phyloP scores from a whole-genome alignment of 2,329 filamentous ascomycete species.

The Parafenestella ontariensis region DNA sequence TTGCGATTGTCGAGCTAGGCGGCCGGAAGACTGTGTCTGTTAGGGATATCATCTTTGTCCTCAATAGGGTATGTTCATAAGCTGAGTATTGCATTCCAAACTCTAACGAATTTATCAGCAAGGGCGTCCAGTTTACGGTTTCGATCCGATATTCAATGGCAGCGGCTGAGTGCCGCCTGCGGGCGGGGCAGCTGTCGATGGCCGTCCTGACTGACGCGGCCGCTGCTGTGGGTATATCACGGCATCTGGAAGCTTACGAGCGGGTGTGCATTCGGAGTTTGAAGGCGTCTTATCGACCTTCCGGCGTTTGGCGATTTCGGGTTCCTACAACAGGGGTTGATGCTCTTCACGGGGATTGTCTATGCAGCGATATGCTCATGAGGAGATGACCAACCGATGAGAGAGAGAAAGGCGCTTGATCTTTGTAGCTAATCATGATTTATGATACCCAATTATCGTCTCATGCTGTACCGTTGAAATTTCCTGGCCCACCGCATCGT shows the following conservation, averaged over 20 bases:
- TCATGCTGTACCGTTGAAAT: neutral
- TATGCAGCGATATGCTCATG: neutral
- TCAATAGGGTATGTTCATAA: constrained; percentile 36
- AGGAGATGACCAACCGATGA: neutral
- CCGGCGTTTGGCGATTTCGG: neutral
- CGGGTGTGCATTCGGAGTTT: neutral
- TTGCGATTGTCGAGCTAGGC: constrained; percentile 33
- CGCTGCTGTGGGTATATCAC: neutral
- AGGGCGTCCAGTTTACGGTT: constrained; percentile 35
- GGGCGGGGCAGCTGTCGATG: neutral
- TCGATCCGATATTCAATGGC: constrained; percentile 22
- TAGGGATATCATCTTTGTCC: constrained; percentile 38
- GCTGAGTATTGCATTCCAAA: neutral
- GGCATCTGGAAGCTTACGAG: neutral
- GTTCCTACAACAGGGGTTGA: neutral
- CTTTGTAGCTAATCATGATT: neutral
- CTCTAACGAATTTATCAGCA: constrained; percentile 19
- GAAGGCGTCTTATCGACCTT: too few species aligned
- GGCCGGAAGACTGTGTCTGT: constrained; percentile 41
- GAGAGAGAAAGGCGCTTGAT: neutral
- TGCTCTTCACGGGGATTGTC: neutral
- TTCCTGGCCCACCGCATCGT: too few species aligned
- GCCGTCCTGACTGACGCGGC: neutral
- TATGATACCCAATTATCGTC: neutral
- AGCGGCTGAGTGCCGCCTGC: neutral